Evolutionary conservation across 108 stramenopile genomes (phyloP).

Genomic region (Cyclostephanos invisitatus): DNA sequence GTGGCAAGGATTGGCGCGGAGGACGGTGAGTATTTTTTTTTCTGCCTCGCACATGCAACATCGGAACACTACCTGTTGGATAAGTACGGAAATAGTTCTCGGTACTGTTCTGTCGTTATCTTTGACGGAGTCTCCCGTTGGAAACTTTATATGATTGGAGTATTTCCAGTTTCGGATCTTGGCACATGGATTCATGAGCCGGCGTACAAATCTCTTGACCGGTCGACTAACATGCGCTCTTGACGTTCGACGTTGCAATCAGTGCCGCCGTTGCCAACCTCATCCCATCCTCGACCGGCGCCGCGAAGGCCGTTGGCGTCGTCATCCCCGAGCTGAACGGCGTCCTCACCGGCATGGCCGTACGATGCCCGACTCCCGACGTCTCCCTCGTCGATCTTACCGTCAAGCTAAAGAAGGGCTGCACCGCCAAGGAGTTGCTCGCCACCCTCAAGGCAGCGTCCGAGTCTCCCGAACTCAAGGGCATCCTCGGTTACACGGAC

Average conservation of each 20-base stretch:
- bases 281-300: constrained; percentile 91
- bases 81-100: too few relatives aligned
- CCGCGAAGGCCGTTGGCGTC: constrained; percentile 97
- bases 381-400: constrained; percentile 98
- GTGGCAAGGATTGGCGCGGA: constrained; percentile 90
- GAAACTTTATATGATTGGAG: background rate
- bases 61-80: too few relatives aligned
- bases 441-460: constrained; percentile 93
- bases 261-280: constrained; percentile 80
- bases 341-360: constrained; percentile 95
- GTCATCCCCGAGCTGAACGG: constrained; percentile 96
- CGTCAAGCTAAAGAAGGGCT: constrained; percentile 86
- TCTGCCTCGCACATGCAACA: too few relatives aligned
- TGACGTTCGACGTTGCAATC: background rate
- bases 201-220: too few relatives aligned
- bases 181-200: too few relatives aligned
- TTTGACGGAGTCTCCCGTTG: too few relatives aligned
- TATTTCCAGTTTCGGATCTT: background rate
- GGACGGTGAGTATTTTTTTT: constrained; percentile 36
- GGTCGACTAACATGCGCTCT: too few relatives aligned
- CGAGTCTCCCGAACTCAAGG: constrained; percentile 84
- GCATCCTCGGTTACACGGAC: constrained; percentile 96
- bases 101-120: too few relatives aligned
- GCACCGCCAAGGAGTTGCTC: constrained; percentile 84
- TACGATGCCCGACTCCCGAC: constrained; percentile 86